phyloP scores from a whole-genome alignment of 495 filamentous ascomycete species.

The Aspergillus sclerotiicarbonarius region DNA sequence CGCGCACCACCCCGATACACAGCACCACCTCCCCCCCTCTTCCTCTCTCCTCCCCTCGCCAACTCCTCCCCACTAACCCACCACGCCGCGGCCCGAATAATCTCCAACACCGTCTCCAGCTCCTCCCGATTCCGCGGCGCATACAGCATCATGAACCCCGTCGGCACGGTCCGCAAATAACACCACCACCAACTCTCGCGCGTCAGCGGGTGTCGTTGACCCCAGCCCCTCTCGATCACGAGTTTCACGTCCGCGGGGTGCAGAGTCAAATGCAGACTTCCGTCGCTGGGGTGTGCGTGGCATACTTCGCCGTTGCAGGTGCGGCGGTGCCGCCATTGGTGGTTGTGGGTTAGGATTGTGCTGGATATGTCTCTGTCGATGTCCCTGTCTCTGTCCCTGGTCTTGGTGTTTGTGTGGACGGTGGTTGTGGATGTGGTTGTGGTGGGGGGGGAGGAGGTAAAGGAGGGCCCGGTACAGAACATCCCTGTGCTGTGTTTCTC shows the following conservation, averaged over 20 bases:
- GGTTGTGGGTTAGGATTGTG: neutral
- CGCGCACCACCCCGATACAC: neutral
- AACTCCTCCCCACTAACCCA: conserved; percentile 54
- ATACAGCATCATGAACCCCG: conserved; percentile 79
- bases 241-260: conserved; percentile 73
- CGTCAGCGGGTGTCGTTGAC: conserved; percentile 75
- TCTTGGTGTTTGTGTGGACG: neutral
- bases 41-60: conserved; percentile 3
- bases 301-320: conserved; percentile 69
- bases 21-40: neutral
- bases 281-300: conserved; percentile 71
- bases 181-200: conserved; percentile 51
- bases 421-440: conserved; percentile 3
- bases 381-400: neutral
- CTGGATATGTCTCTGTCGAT: neutral
- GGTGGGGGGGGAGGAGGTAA: neutral
- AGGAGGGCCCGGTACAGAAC: conserved; percentile 51
- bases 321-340: conserved; percentile 13
- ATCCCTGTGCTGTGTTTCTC: conserved; percentile 77
- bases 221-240: conserved; percentile 76
- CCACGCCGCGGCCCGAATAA: conserved; percentile 70
- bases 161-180: conserved; percentile 56
- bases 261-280: conserved; percentile 72
- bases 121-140: conserved; percentile 67
- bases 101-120: conserved; percentile 59